Base-by-base conservation (phyloP, 805 yeast genomes). In the Saturnispora kantuleensis region DNA sequence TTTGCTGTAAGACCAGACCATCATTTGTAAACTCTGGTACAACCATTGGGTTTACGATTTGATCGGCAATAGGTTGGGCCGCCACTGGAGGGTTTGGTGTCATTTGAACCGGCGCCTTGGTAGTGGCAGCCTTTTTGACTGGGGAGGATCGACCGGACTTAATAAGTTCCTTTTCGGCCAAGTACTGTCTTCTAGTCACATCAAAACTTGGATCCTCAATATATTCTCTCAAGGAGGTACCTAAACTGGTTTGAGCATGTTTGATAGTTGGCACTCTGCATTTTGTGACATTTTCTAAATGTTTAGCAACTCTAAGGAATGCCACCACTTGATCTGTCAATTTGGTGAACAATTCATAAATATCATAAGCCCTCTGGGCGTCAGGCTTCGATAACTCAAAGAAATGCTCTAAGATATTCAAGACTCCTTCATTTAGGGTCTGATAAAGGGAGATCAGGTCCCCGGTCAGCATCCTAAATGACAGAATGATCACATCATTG, bases 201-300 rank as follows among this genome's bases (percentile, higher is more conserved):
- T 87, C 96, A 63, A 87, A 87, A 53, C 81, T 80, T 8, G 89
- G 87, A 58, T 90, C 97, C 52, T 80, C 74, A 52, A 93, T 67
- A 61, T 90, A 94, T 54, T 89, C 96, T 58, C 87, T 93, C 49
- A 93, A 73, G 11, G 94, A 81, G 31, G 79, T 73, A 3, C 95
- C 84, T 51, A 93, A 71, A 21, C 95, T 93, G 2, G 97, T 89
- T 17, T 97, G 97, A 1, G 97, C 97, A 64, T 93, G 98, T 59
- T 86, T 86, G 49, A 93, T 89, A 11, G 95, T 89, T 32, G 98
- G 98, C 31, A 93, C 95, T 56, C 82, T 89, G 52, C 90, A 68
- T 56, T 88, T 88, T 3, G 97, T 88, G 10, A 88, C 77, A 57
- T 79, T 77, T 63, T 86, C 96, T 52, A 86, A 69, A 60, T 83